Percentiles rank a stretch among this genome's conserved stretches.
Conservation (phyloP, 768 basidiomycete species). For the Mycena epipterygia region DNA sequence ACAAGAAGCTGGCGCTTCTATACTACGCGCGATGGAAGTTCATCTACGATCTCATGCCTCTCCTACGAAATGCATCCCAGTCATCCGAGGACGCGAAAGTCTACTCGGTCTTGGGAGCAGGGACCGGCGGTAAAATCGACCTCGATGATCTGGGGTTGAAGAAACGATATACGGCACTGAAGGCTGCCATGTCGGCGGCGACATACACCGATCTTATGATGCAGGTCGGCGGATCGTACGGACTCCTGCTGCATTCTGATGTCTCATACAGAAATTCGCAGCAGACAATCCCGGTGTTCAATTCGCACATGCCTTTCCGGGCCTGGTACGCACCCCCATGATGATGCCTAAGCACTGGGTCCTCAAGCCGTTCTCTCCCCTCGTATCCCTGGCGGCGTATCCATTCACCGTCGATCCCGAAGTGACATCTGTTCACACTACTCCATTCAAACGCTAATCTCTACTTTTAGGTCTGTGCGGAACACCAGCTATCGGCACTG, state of each 20-base stretch:
- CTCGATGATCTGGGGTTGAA: conserved; percentile 53
- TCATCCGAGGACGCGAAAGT: conserved; percentile 54
- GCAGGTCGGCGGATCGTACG: conserved; percentile 40
- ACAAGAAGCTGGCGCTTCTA: conserved; percentile 51
- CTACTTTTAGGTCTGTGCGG: conserved; percentile 28
- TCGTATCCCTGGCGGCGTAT: conserved; percentile 25
- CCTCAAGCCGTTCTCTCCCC: conserved; percentile 26
- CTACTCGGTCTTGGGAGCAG: conserved; percentile 50
- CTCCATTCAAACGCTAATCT: background rate
- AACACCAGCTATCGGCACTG: conserved; percentile 34
- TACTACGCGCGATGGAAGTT: conserved; percentile 59
- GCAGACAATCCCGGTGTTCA: conserved; percentile 46
- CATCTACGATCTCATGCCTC: conserved; percentile 51
- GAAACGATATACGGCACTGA: conserved; percentile 45
- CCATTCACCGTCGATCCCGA: conserved; percentile 34
- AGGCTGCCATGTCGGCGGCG: conserved; percentile 38
- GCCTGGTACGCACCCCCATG: conserved; percentile 51
- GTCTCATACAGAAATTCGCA: conserved; percentile 45
- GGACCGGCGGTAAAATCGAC: conserved; percentile 45
- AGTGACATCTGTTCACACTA: background rate
- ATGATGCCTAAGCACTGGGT: conserved; percentile 28
- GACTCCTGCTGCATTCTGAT: background rate
- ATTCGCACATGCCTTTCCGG: conserved; percentile 54
- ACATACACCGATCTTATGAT: conserved; percentile 54
- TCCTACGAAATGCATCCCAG: conserved; percentile 48